Conservation (phyloP, 225 moss, liverwort and hornwort species). For the Pseudisothecium myosuroides region DNA sequence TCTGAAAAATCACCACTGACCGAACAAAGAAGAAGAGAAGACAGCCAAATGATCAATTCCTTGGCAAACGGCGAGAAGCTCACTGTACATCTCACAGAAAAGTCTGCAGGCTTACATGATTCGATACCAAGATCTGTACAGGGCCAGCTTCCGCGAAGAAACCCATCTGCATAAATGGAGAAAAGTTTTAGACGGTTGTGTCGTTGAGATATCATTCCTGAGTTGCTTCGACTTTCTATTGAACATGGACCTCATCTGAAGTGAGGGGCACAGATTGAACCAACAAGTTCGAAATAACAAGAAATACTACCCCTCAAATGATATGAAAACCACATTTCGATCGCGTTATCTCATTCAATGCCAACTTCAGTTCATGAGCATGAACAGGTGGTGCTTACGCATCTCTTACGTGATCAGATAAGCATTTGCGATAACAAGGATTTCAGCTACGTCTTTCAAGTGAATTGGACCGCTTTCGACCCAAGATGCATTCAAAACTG, state of each 20-base stretch:
- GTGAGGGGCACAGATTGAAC: not conserved
- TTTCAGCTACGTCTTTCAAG: no score
- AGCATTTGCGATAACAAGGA: no score
- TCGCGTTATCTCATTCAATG: not conserved
- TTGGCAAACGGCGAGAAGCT: not conserved
- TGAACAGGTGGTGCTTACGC: no score
- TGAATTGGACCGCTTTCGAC: no score
- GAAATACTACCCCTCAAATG: not conserved
- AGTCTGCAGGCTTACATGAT: conserved; percentile 45
- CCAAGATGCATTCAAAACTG: no score
- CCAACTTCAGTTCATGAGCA: not conserved
- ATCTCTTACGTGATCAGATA: no score
- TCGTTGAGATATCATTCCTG: not conserved
- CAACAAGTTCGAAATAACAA: not conserved
- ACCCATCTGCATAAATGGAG: conserved; percentile 52
- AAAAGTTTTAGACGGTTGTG: not conserved
- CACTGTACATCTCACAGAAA: not conserved
- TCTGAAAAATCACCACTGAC: not conserved
- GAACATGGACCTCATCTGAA: not conserved
- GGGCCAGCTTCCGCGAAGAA: conserved; percentile 94
- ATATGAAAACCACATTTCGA: not conserved
- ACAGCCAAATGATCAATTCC: not conserved
- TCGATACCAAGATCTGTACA: conserved; percentile 88
- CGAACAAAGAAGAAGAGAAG: not conserved
- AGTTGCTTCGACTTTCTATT: not conserved